phyloP scores from a whole-genome alignment of 139 green algal species.

The Raphidocelis subcapitata region DNA sequence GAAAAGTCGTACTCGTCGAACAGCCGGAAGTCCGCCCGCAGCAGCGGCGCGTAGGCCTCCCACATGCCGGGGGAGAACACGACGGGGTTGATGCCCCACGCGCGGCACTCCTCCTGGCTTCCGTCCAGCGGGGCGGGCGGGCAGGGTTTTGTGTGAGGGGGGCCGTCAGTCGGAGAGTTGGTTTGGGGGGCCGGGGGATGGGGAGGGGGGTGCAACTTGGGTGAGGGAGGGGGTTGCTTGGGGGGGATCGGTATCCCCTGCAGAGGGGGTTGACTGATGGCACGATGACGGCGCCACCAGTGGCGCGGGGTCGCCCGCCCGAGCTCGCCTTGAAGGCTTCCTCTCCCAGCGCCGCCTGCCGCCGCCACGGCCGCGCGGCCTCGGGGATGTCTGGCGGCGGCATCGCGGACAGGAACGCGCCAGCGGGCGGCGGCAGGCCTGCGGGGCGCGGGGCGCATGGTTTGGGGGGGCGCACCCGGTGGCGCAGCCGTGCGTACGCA shows the following conservation, averaged over 20 bases:
- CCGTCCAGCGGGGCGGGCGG: too few relatives aligned
- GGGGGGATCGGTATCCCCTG: too few relatives aligned
- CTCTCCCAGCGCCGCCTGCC: constrained; percentile 58
- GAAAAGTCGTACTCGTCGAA: constrained; percentile 82
- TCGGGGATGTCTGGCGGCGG: constrained; percentile 64
- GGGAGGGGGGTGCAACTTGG: too few relatives aligned
- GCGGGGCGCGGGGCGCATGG: background rate
- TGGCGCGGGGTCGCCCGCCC: too few relatives aligned
- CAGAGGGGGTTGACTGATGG: too few relatives aligned
- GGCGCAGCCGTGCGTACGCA: background rate
- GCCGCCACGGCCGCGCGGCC: constrained; percentile 68
- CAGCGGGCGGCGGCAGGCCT: constrained; percentile 59
- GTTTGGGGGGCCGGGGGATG: too few relatives aligned
- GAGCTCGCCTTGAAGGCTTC: constrained; percentile 63
- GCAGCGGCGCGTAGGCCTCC: constrained; percentile 56
- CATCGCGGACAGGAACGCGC: constrained; percentile 82
- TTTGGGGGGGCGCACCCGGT: background rate
- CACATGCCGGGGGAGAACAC: constrained; percentile 75
- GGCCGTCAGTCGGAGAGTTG: too few relatives aligned
- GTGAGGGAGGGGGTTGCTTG: too few relatives aligned
- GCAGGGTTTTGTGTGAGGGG: too few relatives aligned
- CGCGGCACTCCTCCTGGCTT: constrained; percentile 78
- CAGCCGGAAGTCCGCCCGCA: constrained; percentile 78
- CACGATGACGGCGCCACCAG: too few relatives aligned
- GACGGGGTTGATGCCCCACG: constrained; percentile 79